Evolutionary conservation across 495 filamentous ascomycete genomes (phyloP).

Genomic region (Thozetella sp.): DNA sequence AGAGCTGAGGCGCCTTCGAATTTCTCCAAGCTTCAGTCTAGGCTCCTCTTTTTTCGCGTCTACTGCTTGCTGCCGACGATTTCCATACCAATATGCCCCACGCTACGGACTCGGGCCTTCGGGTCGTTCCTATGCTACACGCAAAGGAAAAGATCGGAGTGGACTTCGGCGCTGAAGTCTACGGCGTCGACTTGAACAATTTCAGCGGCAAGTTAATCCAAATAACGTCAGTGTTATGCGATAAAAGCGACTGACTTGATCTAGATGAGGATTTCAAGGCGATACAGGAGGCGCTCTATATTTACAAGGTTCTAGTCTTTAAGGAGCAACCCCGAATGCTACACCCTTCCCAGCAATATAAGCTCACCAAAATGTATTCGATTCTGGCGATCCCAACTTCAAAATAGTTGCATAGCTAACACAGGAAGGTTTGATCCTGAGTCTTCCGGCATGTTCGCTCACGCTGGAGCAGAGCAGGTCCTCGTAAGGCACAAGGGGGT

Average conservation of each 20-base stretch:
- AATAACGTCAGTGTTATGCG: not conserved
- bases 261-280: slow-evolving; percentile 24
- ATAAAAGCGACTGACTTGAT: not conserved
- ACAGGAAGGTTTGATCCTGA: slow-evolving; percentile 20
- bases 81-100: slow-evolving; percentile 9
- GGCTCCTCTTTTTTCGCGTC: too few species aligned
- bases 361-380: slow-evolving; percentile 9
- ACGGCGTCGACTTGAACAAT: slow-evolving; percentile 29
- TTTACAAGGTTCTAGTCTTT: slow-evolving; percentile 30
- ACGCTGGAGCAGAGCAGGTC: slow-evolving; percentile 19
- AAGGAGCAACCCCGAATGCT: slow-evolving; percentile 33
- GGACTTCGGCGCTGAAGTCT: slow-evolving; percentile 26
- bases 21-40: too few species aligned
- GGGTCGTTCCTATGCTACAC: slow-evolving; percentile 12
- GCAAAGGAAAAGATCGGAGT: slow-evolving; percentile 16
- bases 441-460: slow-evolving; percentile 25
- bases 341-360: slow-evolving; percentile 28
- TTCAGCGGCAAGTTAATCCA: slow-evolving; percentile 9
- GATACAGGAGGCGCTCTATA: slow-evolving; percentile 25
- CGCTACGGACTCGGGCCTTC: slow-evolving; percentile 6
- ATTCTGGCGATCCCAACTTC: not conserved
- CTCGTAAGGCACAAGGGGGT: slow-evolving; percentile 18
- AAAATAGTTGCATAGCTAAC: not conserved
- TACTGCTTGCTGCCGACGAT: too few species aligned
- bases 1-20: too few species aligned